These are phyloP conservation scores for Kluyveromyces sp. DNA, from an alignment of 1,139 yeast genomes.

Conservation along the genomic window DNA sequence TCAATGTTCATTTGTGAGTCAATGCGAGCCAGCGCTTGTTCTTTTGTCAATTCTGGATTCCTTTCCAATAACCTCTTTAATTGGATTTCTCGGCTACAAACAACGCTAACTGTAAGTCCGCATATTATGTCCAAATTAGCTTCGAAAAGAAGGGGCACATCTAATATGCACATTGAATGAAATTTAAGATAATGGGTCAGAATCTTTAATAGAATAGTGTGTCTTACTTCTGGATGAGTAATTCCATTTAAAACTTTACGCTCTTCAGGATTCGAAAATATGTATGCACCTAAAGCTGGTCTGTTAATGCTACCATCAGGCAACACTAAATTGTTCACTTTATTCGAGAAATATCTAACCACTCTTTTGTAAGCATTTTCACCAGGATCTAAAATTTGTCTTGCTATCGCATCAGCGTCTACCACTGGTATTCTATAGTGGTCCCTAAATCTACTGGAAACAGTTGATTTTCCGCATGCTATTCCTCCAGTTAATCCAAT, in stretches of 20 bases:
- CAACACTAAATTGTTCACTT: conserved; percentile 48
- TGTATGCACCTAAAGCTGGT: conserved; percentile 66
- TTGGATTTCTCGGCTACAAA: conserved; percentile 52
- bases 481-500: conserved; percentile 96
- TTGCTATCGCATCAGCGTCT: conserved; percentile 88
- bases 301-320: conserved; percentile 54
- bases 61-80: conserved; percentile 53
- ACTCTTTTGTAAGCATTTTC: conserved; percentile 60
- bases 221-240: conserved; percentile 84
- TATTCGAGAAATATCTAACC: conserved; percentile 47
- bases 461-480: conserved; percentile 93
- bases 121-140: conserved; percentile 63
- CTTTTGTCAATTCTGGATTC: conserved; percentile 56
- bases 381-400: conserved; percentile 79
- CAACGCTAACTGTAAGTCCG: conserved; percentile 61
- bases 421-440: conserved; percentile 52
- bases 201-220: conserved; percentile 54
- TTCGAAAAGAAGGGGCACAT: conserved; percentile 87
- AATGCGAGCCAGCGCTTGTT: conserved; percentile 69
- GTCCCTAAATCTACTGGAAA: conserved; percentile 50
- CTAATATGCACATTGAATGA: conserved; percentile 57
- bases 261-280: conserved; percentile 59
- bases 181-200: conserved; percentile 49
- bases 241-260: conserved; percentile 56
- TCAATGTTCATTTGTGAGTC: conserved; percentile 65